Conservation (phyloP, 2,329 filamentous ascomycete genomes). For the Trichoderma aggressivum region DNA sequence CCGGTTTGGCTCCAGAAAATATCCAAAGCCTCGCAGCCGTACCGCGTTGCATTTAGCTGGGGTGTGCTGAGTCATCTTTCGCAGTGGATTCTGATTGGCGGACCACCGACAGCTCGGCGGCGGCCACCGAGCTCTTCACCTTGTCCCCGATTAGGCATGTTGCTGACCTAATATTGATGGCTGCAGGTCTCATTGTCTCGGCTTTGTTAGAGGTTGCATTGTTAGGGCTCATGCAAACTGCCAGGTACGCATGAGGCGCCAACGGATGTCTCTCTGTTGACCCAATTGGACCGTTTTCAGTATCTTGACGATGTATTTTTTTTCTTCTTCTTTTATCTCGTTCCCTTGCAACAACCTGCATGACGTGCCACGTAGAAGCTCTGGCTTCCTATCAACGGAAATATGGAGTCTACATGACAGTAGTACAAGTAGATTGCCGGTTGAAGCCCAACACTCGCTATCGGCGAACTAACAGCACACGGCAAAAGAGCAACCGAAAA, state of each 20-base stretch:
- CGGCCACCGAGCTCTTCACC: slow-evolving; percentile 5
- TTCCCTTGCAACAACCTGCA: neutral
- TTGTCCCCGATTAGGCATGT: neutral
- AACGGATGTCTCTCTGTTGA: neutral
- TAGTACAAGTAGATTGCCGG: neutral
- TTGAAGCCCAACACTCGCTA: neutral
- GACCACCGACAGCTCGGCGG: neutral
- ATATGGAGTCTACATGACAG: neutral
- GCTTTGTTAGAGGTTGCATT: slow-evolving; percentile 2
- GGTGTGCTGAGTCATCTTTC: slow-evolving; percentile 19
- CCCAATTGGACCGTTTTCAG: neutral
- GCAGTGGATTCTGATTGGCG: neutral
- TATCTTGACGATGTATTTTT: neutral
- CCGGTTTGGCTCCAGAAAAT: slow-evolving; percentile 27
- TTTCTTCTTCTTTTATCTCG: neutral
- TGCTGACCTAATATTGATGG: neutral
- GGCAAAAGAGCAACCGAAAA: neutral
- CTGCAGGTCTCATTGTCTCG: neutral
- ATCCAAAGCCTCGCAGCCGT: slow-evolving; percentile 22
- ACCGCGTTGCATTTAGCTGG: slow-evolving; percentile 3
- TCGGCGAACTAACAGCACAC: neutral
- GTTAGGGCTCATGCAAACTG: neutral
- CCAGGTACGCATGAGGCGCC: slow-evolving; percentile 7
- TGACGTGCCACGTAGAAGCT: slow-evolving; percentile 2
- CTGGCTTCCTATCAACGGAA: neutral